phyloP scores from a whole-genome alignment of 2,329 filamentous ascomycete genomes.

The Colletotrichum shisoi region DNA sequence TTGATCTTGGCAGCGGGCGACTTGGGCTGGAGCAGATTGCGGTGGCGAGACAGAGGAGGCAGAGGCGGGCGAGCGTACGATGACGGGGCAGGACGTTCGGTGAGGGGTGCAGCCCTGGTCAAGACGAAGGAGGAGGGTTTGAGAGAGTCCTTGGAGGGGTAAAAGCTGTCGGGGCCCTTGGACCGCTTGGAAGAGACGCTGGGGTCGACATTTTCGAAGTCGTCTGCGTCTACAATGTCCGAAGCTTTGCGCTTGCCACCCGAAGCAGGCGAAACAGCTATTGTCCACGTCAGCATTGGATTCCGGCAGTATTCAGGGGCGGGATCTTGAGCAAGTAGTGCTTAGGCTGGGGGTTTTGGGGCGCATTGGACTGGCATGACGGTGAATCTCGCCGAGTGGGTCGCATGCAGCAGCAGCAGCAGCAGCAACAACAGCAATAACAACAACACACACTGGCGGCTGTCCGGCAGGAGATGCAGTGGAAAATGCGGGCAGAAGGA shows the following conservation, averaged over 20 bases:
- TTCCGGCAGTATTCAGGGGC: not conserved
- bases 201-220: constrained; percentile 71
- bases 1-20: constrained; percentile 60
- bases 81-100: constrained; percentile 30
- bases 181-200: constrained; percentile 65
- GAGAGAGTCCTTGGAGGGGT: constrained; percentile 55
- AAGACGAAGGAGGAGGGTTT: constrained; percentile 60
- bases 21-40: constrained; percentile 60
- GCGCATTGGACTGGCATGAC: constrained; percentile 11
- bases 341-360: constrained; percentile 19
- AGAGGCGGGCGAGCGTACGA: constrained; percentile 22
- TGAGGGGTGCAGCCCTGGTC: constrained; percentile 52
- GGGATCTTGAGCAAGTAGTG: not conserved
- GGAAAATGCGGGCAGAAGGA: not conserved
- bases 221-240: constrained; percentile 59
- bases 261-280: constrained; percentile 54
- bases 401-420: not conserved
- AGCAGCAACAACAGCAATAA: too few relatives aligned
- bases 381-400: not conserved
- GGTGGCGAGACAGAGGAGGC: constrained; percentile 49
- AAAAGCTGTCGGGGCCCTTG: constrained; percentile 57
- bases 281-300: not conserved
- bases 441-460: not conserved
- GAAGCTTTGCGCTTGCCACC: constrained; percentile 66
- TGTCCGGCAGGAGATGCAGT: not conserved